Conservation (phyloP, 768 basidiomycete genomes). For the Mycena chlorophos region DNA sequence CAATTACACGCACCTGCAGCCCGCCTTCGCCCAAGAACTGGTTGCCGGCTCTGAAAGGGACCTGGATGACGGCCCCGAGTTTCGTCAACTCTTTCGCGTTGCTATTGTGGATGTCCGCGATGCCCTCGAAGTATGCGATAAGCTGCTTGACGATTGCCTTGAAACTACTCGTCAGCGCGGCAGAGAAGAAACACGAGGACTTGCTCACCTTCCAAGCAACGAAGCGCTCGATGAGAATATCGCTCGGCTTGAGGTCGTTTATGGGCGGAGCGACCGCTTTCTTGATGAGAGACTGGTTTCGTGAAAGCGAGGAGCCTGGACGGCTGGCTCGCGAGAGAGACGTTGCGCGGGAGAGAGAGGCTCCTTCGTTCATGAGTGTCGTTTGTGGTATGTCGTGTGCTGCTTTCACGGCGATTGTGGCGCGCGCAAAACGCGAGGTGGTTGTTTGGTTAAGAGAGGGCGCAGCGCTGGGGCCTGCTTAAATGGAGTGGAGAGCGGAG, state of each 20-base stretch:
- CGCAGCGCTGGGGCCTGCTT: no score
- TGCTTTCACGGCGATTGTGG: no score
- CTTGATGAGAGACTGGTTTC: conserved; percentile 87
- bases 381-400: no score
- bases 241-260: conserved; percentile 90
- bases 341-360: conserved; percentile 66
- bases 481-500: no score
- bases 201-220: conserved; percentile 97
- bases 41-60: conserved; percentile 92
- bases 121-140: conserved; percentile 83
- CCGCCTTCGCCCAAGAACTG: conserved; percentile 99
- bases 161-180: no score
- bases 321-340: conserved; percentile 67
- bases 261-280: conserved; percentile 88
- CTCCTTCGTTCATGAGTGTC: no score
- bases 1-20: conserved; percentile 74
- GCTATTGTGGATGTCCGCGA: conserved; percentile 90
- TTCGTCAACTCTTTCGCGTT: conserved; percentile 91
- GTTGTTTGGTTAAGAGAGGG: no score
- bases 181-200: no score
- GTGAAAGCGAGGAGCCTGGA: conserved; percentile 71
- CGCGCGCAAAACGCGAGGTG: no score
- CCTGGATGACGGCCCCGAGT: conserved; percentile 93
- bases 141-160: conserved; percentile 94
- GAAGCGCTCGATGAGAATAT: conserved; percentile 95